phyloP scores from a whole-genome alignment of 176 grass and related monocot species.

The Phragmites australis region DNA sequence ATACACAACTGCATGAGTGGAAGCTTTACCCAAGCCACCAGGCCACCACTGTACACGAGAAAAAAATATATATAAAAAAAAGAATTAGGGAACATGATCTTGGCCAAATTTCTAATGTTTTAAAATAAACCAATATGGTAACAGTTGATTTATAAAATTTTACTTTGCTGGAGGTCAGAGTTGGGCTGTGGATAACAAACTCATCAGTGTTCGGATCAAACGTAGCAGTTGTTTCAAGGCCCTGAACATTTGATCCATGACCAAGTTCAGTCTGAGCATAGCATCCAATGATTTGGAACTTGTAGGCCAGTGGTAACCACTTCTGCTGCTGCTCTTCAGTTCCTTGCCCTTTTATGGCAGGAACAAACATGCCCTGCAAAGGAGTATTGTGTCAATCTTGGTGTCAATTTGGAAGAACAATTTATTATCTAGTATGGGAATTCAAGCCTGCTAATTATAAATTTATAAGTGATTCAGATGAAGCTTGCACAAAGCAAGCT shows the following conservation, averaged over 20 bases:
- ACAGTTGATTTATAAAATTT: constrained; percentile 11
- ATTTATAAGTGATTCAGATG: not conserved
- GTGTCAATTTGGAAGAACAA: too few species aligned
- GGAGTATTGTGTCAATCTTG: not conserved
- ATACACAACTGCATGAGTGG: constrained; percentile 93
- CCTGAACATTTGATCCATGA: constrained; percentile 97
- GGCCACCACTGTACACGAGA: constrained; percentile 87
- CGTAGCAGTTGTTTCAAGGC: constrained; percentile 97
- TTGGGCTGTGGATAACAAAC: constrained; percentile 95
- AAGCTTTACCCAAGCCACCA: constrained; percentile 93
- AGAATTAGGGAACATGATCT: not conserved
- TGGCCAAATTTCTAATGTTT: not conserved
- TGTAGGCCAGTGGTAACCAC: constrained; percentile 88
- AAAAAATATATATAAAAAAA: constrained; percentile 27
- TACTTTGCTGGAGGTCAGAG: constrained; percentile 97
- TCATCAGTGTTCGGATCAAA: constrained; percentile 87
- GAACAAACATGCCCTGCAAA: constrained; percentile 95
- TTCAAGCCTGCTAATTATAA: too few species aligned
- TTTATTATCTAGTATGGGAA: too few species aligned
- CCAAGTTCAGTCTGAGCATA: constrained; percentile 99
- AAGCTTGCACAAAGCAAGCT: not conserved
- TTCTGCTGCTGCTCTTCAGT: constrained; percentile 95
- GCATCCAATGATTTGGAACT: constrained; percentile 94
- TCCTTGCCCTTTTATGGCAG: constrained; percentile 96
- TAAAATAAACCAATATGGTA: not conserved